A percentile compares a stretch with the other conserved stretches of the same genome.
phyloP scores from a whole-genome alignment of 805 yeast genomes.

The Ogataea wickerhamii region DNA sequence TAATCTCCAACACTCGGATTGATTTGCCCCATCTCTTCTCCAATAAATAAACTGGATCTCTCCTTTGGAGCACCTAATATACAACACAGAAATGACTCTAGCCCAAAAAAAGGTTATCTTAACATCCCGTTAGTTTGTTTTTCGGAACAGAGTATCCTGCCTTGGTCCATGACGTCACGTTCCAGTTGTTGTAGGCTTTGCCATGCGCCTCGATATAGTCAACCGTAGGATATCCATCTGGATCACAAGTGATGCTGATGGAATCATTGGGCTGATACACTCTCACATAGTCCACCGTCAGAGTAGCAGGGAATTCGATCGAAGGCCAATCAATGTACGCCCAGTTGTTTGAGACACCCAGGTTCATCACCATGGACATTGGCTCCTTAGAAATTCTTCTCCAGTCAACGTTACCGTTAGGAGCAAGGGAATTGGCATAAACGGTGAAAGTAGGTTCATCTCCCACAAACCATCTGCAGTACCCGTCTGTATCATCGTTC shows the following conservation, averaged over 20 bases:
- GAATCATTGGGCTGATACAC: conserved; percentile 79
- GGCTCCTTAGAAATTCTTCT: conserved; percentile 86
- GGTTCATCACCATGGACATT: conserved; percentile 81
- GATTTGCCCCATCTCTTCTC: too few species aligned
- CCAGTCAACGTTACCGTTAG: conserved; percentile 87
- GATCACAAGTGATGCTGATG: conserved; percentile 75
- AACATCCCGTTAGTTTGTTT: conserved; percentile 51
- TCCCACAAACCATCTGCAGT: conserved; percentile 85
- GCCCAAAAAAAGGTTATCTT: not conserved
- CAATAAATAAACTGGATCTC: too few species aligned
- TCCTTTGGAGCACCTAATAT: conserved; percentile 2
- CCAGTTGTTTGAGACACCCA: conserved; percentile 92
- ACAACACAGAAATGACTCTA: conserved; percentile 1
- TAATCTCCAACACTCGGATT: too few species aligned
- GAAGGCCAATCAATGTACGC: conserved; percentile 89
- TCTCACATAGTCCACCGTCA: conserved; percentile 83
- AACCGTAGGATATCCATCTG: conserved; percentile 75
- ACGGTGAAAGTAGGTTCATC: conserved; percentile 71
- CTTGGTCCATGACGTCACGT: conserved; percentile 67
- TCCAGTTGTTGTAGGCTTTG: conserved; percentile 64
- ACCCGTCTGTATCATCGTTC: conserved; percentile 68
- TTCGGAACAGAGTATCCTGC: conserved; percentile 75
- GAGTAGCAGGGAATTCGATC: conserved; percentile 69
- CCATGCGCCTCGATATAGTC: conserved; percentile 74
- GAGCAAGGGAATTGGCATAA: conserved; percentile 71